Evolutionary conservation across 768 basidiomycete species (phyloP).

Genomic region (Mycena kentingensis): DNA sequence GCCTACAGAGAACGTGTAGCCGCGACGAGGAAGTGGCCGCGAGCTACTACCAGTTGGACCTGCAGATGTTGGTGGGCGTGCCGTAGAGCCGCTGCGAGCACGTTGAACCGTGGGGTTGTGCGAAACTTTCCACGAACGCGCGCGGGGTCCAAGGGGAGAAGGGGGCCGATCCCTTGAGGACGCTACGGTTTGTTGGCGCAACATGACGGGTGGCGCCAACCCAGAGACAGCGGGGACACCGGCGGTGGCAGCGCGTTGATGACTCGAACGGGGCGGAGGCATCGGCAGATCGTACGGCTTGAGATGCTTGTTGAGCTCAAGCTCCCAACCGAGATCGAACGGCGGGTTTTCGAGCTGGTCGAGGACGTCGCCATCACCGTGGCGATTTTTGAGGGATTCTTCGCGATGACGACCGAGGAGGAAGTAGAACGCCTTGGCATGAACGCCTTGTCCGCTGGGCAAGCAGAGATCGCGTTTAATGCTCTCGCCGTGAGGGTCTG

Average conservation of each 20-base stretch:
- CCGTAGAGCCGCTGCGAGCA: constrained; percentile 13
- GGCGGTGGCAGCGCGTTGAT: constrained; percentile 9
- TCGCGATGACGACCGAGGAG: constrained; percentile 78
- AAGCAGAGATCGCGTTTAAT: constrained; percentile 71
- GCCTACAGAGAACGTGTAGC: constrained; percentile 37
- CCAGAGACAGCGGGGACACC: constrained; percentile 13
- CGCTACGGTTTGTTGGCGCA: constrained; percentile 19
- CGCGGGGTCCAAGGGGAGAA: constrained; percentile 55
- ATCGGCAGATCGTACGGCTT: constrained; percentile 31
- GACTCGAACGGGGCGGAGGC: constrained; percentile 9
- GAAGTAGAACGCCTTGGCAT: constrained; percentile 90
- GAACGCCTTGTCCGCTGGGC: constrained; percentile 65
- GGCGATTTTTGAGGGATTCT: constrained; percentile 48
- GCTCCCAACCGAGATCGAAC: constrained; percentile 43
- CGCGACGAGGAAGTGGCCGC: constrained; percentile 39
- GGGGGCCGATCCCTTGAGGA: constrained; percentile 44
- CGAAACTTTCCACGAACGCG: constrained; percentile 19
- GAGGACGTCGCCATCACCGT: constrained; percentile 39
- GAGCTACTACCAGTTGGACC: constrained; percentile 30
- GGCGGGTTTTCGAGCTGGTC: constrained; percentile 31
- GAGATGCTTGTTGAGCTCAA: constrained; percentile 29
- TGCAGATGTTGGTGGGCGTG: constrained; percentile 29
- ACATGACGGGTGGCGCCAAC: constrained; percentile 26
- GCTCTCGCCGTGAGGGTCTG: constrained; percentile 50
- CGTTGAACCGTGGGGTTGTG: constrained; percentile 1